Conservation (phyloP, 1,284 basidiomycete genomes). For the Ustilago vetiveriae region DNA sequence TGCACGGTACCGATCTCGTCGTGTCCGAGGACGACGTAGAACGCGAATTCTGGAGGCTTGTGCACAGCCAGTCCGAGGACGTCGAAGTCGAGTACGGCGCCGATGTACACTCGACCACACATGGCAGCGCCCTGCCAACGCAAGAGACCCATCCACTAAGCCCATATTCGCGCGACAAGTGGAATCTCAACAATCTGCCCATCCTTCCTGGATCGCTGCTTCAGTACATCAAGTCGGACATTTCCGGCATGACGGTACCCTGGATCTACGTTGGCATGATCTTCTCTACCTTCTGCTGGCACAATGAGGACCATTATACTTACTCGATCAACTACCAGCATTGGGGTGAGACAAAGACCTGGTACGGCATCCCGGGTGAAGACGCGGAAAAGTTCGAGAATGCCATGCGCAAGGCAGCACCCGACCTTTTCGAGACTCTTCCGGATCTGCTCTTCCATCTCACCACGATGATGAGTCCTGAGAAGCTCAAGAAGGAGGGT, state of each 20-base stretch:
- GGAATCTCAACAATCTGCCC: slow-evolving; percentile 98
- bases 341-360: slow-evolving; percentile 99
- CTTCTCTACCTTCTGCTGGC: slow-evolving; percentile 99
- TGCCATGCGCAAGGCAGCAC: slow-evolving; percentile 92
- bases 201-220: slow-evolving; percentile 86
- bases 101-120: slow-evolving; percentile 95
- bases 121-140: slow-evolving; percentile 95
- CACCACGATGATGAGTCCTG: slow-evolving; percentile 97
- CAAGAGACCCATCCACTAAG: slow-evolving; percentile 89
- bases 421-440: slow-evolving; percentile 97
- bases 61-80: slow-evolving; percentile 86
- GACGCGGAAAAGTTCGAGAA: slow-evolving; percentile 96
- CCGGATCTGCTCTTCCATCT: slow-evolving; percentile 97
- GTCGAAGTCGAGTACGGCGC: slow-evolving; percentile 99
- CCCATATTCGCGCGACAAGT: slow-evolving; percentile 86
- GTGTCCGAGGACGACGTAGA: slow-evolving; percentile 91
- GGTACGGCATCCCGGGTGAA: slow-evolving; percentile 96
- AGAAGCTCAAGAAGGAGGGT: slow-evolving; percentile 82
- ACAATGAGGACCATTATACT: slow-evolving; percentile 99
- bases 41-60: slow-evolving; percentile 95
- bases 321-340: slow-evolving; percentile 80
- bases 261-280: slow-evolving; percentile 99
- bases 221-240: slow-evolving; percentile 94
- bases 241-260: slow-evolving; percentile 99
- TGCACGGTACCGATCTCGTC: slow-evolving; percentile 69